phyloP scores from a whole-genome alignment of 2,329 filamentous ascomycete species.

The Claviceps pazoutovae region DNA sequence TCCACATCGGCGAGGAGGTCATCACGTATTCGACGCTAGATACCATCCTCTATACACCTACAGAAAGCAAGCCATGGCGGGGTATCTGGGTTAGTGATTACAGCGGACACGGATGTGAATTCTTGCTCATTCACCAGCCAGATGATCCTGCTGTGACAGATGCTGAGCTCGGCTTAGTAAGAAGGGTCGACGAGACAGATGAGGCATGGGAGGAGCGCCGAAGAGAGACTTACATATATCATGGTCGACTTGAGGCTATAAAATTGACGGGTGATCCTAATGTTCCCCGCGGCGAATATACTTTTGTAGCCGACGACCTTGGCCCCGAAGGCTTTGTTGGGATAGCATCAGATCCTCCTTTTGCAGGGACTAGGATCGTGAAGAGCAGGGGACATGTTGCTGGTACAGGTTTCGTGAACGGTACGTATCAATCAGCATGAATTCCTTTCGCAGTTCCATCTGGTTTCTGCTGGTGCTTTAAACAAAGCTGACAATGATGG shows the following conservation, averaged over 20 bases:
- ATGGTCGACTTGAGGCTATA: slow-evolving; percentile 63
- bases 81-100: slow-evolving; percentile 93
- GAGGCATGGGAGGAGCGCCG: slow-evolving; percentile 32
- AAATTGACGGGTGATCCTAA: slow-evolving; percentile 90
- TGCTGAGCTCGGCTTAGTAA: slow-evolving; percentile 26
- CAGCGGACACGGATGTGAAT: slow-evolving; percentile 76
- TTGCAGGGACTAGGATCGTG: slow-evolving; percentile 62
- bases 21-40: slow-evolving; percentile 60
- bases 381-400: slow-evolving; percentile 67
- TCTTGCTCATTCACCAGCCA: slow-evolving; percentile 67
- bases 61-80: slow-evolving; percentile 63
- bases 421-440: slow-evolving; percentile 33
- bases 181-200: slow-evolving; percentile 27
- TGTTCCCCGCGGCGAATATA: slow-evolving; percentile 72
- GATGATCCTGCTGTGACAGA: slow-evolving; percentile 28
- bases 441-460: neutral
- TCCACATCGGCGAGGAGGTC: slow-evolving; percentile 40
- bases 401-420: slow-evolving; percentile 51
- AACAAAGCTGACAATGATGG: neutral
- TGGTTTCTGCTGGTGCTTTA: no score
- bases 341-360: slow-evolving; percentile 50
- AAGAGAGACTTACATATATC: slow-evolving; percentile 36
- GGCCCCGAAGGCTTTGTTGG: slow-evolving; percentile 50
- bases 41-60: slow-evolving; percentile 64
- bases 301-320: slow-evolving; percentile 69